Evolutionary conservation across 2,329 filamentous ascomycete genomes (phyloP).

Genomic region (Cylindrodendrum hubeiense): DNA sequence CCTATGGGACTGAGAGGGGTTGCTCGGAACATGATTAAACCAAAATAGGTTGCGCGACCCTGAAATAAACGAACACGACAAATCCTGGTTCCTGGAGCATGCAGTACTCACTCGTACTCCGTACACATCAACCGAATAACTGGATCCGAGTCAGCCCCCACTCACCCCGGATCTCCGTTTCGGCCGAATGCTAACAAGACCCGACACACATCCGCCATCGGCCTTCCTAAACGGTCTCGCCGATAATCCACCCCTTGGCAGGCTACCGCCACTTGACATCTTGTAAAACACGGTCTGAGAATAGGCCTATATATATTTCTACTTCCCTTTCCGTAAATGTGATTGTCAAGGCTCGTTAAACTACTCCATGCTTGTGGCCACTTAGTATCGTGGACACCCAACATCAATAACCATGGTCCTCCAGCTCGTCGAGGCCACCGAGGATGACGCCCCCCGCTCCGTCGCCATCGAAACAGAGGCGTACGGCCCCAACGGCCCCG

Average conservation of each 20-base stretch:
- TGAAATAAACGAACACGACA: too few relatives aligned
- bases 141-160: background rate
- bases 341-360: too few relatives aligned
- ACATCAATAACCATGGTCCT: constrained; percentile 52
- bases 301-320: too few relatives aligned
- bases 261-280: background rate
- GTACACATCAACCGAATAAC: too few relatives aligned
- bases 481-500: constrained; percentile 47
- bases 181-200: constrained; percentile 24
- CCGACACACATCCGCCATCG: constrained; percentile 13
- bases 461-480: constrained; percentile 54
- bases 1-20: too few relatives aligned
- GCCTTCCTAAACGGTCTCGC: constrained; percentile 41
- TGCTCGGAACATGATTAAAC: too few relatives aligned
- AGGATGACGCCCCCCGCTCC: constrained; percentile 51
- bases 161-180: constrained; percentile 17
- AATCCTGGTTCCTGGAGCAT: too few relatives aligned
- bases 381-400: background rate
- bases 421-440: constrained; percentile 49
- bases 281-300: background rate
- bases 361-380: too few relatives aligned
- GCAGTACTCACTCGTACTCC: too few relatives aligned
- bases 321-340: background rate
- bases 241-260: background rate
- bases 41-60: too few relatives aligned